A percentile compares a stretch with the other conserved stretches of the same genome.
Conservation (phyloP, 768 basidiomycete species). For the Lactifluus subvellereus region DNA sequence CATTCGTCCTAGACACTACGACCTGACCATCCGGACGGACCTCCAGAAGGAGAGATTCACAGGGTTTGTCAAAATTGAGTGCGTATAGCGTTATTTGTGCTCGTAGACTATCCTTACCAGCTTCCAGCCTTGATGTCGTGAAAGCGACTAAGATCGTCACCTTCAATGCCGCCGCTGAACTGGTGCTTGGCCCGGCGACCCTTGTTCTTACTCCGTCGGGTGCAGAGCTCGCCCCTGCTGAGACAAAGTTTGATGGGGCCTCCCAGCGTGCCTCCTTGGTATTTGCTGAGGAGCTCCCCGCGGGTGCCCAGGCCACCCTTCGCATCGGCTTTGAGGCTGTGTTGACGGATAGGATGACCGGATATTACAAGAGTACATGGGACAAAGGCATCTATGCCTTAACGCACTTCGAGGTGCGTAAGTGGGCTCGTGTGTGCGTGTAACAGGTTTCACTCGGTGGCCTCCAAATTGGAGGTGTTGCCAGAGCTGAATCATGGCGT, state of each 20-base stretch:
- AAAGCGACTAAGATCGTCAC: conserved; percentile 54
- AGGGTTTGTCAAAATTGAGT: conserved; percentile 72
- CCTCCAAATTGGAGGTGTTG: background rate
- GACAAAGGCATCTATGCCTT: conserved; percentile 66
- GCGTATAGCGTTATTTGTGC: conserved; percentile 26
- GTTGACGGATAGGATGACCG: conserved; percentile 69
- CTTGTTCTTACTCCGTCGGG: conserved; percentile 49
- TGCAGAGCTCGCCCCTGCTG: conserved; percentile 39
- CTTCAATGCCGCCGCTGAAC: conserved; percentile 53
- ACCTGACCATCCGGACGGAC: conserved; percentile 75
- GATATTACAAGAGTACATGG: conserved; percentile 74
- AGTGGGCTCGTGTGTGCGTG: background rate
- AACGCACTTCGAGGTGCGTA: conserved; percentile 79
- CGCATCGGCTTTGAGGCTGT: conserved; percentile 61
- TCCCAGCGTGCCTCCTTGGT: conserved; percentile 60
- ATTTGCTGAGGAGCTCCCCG: conserved; percentile 54
- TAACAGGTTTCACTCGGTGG: background rate
- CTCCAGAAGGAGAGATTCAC: conserved; percentile 68
- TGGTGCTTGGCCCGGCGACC: conserved; percentile 53
- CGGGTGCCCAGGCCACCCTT: conserved; percentile 64
- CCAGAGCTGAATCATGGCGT: background rate
- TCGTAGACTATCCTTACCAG: background rate
- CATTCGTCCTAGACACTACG: conserved; percentile 71
- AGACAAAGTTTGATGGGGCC: conserved; percentile 48
- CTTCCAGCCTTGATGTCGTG: conserved; percentile 53